These are phyloP conservation scores for Euphrasia confusa DNA, from an alignment of 257 asterid genomes.

Conservation along the genomic window DNA sequence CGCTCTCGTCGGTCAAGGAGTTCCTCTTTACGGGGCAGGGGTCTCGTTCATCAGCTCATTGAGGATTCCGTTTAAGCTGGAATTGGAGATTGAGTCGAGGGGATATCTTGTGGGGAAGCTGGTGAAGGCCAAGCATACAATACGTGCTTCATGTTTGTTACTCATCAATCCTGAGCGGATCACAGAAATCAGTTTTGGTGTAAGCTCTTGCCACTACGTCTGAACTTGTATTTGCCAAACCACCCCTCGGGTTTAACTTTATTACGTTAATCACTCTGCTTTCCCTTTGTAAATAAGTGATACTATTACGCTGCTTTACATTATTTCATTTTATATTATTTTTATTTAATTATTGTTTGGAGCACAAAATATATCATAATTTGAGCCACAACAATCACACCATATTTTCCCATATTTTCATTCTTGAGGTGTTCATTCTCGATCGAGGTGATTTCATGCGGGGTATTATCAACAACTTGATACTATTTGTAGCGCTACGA, in stretches of 20 bases:
- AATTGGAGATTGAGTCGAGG: slow-evolving; percentile 35
- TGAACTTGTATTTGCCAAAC: background rate
- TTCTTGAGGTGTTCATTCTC: no score
- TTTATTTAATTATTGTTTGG: no score
- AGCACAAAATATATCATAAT: no score
- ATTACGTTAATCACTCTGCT: background rate
- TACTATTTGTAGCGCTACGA: no score
- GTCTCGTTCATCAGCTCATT: slow-evolving; percentile 1
- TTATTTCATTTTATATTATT: no score
- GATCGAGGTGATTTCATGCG: no score
- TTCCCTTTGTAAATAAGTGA: no score
- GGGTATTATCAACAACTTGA: no score
- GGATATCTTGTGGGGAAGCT: slow-evolving; percentile 53
- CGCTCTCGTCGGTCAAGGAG: slow-evolving; percentile 38
- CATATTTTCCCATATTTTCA: no score
- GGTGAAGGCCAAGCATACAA: slow-evolving; percentile 46
- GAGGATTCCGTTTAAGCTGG: slow-evolving; percentile 41
- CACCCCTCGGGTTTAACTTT: background rate
- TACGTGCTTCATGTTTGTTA: slow-evolving; percentile 46
- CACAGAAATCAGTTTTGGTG: slow-evolving; percentile 28
- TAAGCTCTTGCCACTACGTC: slow-evolving; percentile 42
- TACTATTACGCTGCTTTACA: no score
- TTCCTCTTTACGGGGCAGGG: slow-evolving; percentile 74
- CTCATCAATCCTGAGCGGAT: slow-evolving; percentile 27
- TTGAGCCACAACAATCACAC: no score